Base-by-base conservation (phyloP, 2,329 filamentous ascomycete species). In the Aureobasidium leucospermi region DNA sequence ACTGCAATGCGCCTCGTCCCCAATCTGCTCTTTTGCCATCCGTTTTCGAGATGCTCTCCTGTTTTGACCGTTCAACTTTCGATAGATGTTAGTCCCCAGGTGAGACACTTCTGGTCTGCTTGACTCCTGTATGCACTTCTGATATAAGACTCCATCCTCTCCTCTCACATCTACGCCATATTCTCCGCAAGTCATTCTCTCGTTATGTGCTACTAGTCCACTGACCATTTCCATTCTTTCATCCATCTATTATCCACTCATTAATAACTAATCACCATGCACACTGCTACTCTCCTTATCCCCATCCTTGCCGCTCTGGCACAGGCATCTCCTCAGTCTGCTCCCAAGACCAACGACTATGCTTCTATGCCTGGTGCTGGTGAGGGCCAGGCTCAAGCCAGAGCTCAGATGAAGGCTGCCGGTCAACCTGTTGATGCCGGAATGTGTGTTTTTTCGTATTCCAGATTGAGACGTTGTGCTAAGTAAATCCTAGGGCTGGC, bases 251-350 rank as follows among this genome's bases (percentile, higher is more conserved):
- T 29, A 16, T 41, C 15, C 28, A 41, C 16, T 31, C 38, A 15
- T 41, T 31, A 42, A 39, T 23, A 19, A 19, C 10, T 23, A 28
- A 8, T 43, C 36, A 59, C n/a, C 32, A 59, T 59, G 56, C 56
- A 59, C 38, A 13, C 36, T 32, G 43, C 46, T 11, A 39, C 55
- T 31, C 38, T 59, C 38, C 23, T 59, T 38, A 11, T 59, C 23
- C 56, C 56, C 28, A 28, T 41, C 34, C 56, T 59, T 49, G 56
- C 56, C 45, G 46, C 36, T 13, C 32, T 59, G 43, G 56, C 56
- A 42, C 56, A 59, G n/a, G 56, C 56, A 31, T 42, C 42, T 34
- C 41, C 53, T 39, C 46, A 34, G 13, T 23, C 48, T 15, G 49
- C 19, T n/a, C 49, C 49, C 19, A 16, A 41, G 15, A 43, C 28